Evolutionary conservation across 2,329 filamentous ascomycete genomes (phyloP), one percentile per base, ranked within the genome.

Genomic region (Raffaelea arxii): DNA sequence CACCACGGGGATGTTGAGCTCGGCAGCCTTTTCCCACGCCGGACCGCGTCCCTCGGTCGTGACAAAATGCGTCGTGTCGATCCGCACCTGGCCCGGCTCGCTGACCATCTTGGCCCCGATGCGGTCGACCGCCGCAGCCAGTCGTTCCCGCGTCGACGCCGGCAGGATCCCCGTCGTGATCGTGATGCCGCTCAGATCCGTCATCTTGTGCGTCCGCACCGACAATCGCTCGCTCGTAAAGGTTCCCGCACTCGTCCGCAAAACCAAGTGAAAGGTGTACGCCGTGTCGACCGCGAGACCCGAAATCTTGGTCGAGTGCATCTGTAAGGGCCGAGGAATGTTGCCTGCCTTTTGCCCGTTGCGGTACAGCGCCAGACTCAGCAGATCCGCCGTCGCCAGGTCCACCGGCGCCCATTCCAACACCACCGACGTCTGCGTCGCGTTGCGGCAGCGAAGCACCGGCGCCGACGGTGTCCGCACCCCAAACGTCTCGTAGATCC

Each of bases 41-140:
- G 86, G 75, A 25, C 92, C 92, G 47, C 90, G 74, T 25, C 90
- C 90, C 63, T 98, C 92, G 10, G 88, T 94, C 53, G 91, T 97
- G 49, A 98, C 88, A 62, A 98, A 98, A 66, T 98, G 92, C 16
- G 92, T 98, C 1, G 92, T 98, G 63, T 98, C 92, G 60, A 98
- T 97, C 58, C 91, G 79, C 44, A 97, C 89, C 12, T 78, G 78
- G 56, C 96, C 91, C 23, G 47, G 49, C 4, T 54, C 53, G 37
- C 48, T 14, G 48, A 88, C 85, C 53, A 97, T 73, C 71, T 92
- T 95, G 51, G 88, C 92, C 42, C 92, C 92, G 56, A 98, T 94
- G 55, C 88, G 77, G 59, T 92, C 82, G 30, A 96, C 78, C 2
- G 90, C 87, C 40, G 74, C 74, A 41, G 76, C 73, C 19, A 98